A percentile compares a stretch with the other conserved stretches of the same genome.
Conservation (phyloP, 257 asterid species). For the Solanum sparsipilum region DNA sequence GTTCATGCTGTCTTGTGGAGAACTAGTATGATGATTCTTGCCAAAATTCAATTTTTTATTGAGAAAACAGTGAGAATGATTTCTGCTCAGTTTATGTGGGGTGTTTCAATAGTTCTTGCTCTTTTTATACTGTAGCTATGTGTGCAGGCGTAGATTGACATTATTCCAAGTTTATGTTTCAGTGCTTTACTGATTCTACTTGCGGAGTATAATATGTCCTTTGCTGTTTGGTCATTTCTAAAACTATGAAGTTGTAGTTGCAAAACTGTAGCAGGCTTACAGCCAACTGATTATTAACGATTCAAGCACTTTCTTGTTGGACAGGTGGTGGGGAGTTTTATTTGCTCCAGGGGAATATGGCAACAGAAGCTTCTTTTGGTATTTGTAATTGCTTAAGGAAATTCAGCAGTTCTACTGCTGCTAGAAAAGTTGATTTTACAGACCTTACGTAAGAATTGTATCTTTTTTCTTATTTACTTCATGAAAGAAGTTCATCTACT, state of each 20-base stretch:
- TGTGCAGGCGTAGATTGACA: background rate
- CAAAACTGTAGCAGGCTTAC: background rate
- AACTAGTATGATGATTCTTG: background rate
- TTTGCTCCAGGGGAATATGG: constrained; percentile 21
- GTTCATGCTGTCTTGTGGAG: background rate
- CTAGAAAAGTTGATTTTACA: constrained; percentile 53
- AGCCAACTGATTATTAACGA: background rate
- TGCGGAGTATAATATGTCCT: background rate
- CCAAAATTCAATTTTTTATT: background rate
- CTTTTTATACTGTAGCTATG: background rate
- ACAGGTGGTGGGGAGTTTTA: constrained; percentile 34
- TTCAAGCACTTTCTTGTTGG: constrained; percentile 3
- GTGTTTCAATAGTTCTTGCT: background rate
- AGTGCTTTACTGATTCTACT: background rate
- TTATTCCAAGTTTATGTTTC: background rate
- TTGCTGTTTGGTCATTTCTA: background rate
- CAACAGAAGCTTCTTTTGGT: constrained; percentile 19
- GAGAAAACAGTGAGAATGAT: background rate
- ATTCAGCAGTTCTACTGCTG: constrained; percentile 32
- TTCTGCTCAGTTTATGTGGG: background rate
- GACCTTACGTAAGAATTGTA: constrained; percentile 71
- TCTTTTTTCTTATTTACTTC: background rate
- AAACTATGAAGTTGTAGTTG: background rate
- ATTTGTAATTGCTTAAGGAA: constrained; percentile 23
- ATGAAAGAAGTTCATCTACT: background rate